These are phyloP conservation scores for Picocystis sp. DNA, from an alignment of 163 green algal species.

Conservation along the genomic window DNA sequence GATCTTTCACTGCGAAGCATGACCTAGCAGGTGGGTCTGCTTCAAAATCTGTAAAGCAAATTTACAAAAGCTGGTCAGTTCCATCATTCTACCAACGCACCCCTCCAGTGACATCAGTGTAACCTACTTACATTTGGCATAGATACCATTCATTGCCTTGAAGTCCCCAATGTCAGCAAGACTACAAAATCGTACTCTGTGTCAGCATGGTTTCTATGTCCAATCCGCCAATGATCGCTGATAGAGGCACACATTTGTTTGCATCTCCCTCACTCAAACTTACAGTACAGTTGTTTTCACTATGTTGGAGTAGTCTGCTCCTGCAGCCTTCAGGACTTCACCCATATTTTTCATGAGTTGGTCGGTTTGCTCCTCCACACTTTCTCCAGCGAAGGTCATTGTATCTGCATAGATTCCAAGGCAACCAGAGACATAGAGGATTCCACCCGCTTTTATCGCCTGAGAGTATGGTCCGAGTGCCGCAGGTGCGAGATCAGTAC, in stretches of 20 bases:
- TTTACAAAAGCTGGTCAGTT: not conserved
- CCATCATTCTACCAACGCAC: not conserved
- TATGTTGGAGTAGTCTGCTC: constrained; percentile 57
- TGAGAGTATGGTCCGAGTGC: constrained; percentile 91
- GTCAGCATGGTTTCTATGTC: too few species aligned
- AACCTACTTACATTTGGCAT: constrained; percentile 26
- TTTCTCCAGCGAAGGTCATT: constrained; percentile 57
- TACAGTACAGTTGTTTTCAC: constrained; percentile 82
- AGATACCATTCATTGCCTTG: constrained; percentile 75
- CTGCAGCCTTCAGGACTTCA: constrained; percentile 69
- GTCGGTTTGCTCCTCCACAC: constrained; percentile 64
- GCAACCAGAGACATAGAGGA: constrained; percentile 64
- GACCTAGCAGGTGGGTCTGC: constrained; percentile 59
- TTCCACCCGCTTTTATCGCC: constrained; percentile 67
- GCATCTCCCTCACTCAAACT: constrained; percentile 3
- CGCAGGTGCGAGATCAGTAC: constrained; percentile 58
- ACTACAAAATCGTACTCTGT: too few species aligned
- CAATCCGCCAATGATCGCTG: too few species aligned
- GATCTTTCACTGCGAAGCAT: constrained; percentile 70
- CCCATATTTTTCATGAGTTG: constrained; percentile 91
- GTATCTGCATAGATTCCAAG: constrained; percentile 43
- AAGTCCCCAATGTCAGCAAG: constrained; percentile 86
- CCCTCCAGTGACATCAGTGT: not conserved
- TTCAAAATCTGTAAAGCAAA: constrained; percentile 30
- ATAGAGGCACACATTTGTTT: too few species aligned